A percentile compares a stretch with the other conserved stretches of the same genome.
phyloP scores from a whole-genome alignment of 305 asterid species.

The Fraxinus albicans region DNA sequence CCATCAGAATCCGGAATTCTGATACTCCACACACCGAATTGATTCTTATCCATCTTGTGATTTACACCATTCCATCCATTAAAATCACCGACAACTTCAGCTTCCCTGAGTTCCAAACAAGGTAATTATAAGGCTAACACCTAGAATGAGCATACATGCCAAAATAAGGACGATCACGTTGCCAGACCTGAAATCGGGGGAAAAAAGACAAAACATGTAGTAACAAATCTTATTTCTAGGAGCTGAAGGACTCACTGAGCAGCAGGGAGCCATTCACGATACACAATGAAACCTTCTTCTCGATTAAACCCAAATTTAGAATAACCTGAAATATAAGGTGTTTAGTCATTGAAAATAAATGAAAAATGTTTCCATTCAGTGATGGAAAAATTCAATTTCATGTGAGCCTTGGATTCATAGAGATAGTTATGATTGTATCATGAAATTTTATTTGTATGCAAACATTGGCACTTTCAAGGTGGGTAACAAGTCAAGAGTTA shows the following conservation, averaged over 20 bases:
- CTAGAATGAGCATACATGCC: constrained; percentile 18
- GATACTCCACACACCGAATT: constrained; percentile 92
- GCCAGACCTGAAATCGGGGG: not conserved
- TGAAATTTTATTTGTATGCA: not conserved
- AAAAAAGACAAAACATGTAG: not conserved
- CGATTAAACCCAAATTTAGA: constrained; percentile 72
- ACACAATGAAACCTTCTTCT: constrained; percentile 70
- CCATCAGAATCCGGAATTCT: constrained; percentile 66
- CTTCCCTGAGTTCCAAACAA: constrained; percentile 64
- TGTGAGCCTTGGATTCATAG: not conserved
- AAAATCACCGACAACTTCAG: constrained; percentile 90
- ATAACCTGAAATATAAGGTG: constrained; percentile 55
- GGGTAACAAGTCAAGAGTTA: not conserved
- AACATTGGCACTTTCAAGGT: not conserved
- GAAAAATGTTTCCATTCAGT: not conserved
- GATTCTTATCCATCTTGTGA: constrained; percentile 78
- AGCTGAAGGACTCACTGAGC: constrained; percentile 71
- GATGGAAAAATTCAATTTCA: constrained; percentile 12
- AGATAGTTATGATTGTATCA: not conserved
- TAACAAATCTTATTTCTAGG: constrained; percentile 11
- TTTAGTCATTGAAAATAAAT: constrained; percentile 19
- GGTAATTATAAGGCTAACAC: constrained; percentile 27
- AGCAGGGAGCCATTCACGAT: constrained; percentile 97
- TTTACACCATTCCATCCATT: constrained; percentile 87
- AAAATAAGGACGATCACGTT: constrained; percentile 14